Percentiles rank a stretch among this genome's conserved stretches.
Conservation (phyloP, 2,329 filamentous ascomycete species). For the Penicillium rolfsii region DNA sequence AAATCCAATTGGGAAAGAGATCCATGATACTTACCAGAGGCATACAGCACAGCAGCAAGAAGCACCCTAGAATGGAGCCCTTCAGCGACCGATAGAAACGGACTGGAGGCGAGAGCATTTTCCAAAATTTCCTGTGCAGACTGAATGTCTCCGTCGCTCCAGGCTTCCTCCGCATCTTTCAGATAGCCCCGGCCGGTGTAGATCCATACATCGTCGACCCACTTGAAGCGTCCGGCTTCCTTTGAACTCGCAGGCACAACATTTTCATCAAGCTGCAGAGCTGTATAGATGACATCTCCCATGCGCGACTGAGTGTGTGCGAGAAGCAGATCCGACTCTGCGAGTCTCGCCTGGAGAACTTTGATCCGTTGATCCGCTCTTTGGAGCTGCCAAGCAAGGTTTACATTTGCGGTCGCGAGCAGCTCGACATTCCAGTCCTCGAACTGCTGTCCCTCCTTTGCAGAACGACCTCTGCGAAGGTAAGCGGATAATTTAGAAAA, state of each 20-base stretch:
- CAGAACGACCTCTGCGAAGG: not conserved
- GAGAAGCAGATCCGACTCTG: not conserved
- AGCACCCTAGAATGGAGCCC: slow-evolving; percentile 20
- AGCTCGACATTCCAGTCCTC: not conserved
- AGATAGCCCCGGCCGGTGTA: slow-evolving; percentile 11
- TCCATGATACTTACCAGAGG: slow-evolving; percentile 14
- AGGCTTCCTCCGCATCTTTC: slow-evolving; percentile 19
- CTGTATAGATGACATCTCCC: not conserved
- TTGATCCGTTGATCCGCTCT: slow-evolving; percentile 1
- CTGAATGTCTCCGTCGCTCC: slow-evolving; percentile 15
- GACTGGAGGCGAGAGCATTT: slow-evolving; percentile 7
- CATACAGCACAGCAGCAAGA: slow-evolving; percentile 20
- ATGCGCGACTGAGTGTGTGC: not conserved
- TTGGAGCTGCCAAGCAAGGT: not conserved
- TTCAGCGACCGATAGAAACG: slow-evolving; percentile 16
- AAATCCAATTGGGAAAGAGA: slow-evolving; percentile 15
- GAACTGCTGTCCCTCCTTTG: not conserved
- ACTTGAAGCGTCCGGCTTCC: not conserved
- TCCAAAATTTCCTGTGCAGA: slow-evolving; percentile 17
- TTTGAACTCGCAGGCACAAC: not conserved
- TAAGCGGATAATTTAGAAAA: not conserved
- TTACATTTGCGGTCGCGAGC: not conserved
- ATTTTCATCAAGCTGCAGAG: not conserved
- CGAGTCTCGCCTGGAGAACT: not conserved
- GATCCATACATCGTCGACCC: slow-evolving; percentile 27